Percentiles rank a stretch among this genome's conserved stretches.
phyloP scores from a whole-genome alignment of 176 grass and related monocot species.

The Triticum timopheevii region DNA sequence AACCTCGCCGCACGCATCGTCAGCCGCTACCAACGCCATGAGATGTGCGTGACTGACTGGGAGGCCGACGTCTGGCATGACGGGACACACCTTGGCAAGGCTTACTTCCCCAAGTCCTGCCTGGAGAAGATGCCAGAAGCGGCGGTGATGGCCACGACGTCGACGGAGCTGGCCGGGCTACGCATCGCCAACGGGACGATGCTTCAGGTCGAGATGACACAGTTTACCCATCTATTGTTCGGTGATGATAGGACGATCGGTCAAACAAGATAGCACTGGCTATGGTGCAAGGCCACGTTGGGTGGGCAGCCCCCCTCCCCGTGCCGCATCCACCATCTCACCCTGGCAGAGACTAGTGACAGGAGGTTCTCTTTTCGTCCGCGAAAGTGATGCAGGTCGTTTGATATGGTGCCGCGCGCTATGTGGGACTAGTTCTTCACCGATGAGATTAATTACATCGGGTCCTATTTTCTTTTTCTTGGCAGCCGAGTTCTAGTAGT shows the following conservation, averaged over 20 bases:
- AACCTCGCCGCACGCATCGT: not conserved
- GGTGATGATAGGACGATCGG: not conserved
- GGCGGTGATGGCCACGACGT: not conserved
- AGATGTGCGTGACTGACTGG: not conserved
- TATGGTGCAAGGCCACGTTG: no score
- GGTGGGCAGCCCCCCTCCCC: not conserved
- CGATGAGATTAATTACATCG: no score
- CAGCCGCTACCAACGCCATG: not conserved
- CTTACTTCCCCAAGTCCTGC: slow-evolving; percentile 9
- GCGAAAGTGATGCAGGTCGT: no score
- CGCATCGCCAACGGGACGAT: not conserved
- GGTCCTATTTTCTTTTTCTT: no score
- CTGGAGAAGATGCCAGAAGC: not conserved
- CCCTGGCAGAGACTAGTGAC: not conserved
- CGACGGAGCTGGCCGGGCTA: not conserved
- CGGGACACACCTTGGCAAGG: not conserved
- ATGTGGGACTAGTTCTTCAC: no score
- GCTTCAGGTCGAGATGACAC: not conserved
- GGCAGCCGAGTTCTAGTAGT: no score
- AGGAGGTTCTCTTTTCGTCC: not conserved
- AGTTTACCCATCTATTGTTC: not conserved
- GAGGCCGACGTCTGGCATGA: not conserved
- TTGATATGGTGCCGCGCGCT: no score
- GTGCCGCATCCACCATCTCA: not conserved
- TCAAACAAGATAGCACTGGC: no score